Conservation (phyloP, 169 alveolate species). For the Plasmodium fragile region DNA sequence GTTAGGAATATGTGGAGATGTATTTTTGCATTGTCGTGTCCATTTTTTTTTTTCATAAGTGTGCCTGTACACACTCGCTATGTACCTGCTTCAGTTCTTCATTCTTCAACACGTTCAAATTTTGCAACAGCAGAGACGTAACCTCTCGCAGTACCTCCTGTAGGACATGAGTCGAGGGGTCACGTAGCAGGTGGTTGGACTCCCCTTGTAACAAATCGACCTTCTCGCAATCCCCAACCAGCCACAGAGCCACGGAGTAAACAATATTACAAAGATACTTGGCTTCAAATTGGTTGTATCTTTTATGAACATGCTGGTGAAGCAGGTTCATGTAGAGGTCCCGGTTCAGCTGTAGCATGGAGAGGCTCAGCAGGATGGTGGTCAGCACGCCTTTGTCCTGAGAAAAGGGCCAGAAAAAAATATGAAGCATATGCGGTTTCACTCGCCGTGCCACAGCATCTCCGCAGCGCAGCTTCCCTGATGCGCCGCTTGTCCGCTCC, state of each 20-base stretch:
- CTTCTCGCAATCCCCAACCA: neutral
- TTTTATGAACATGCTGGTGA: slow-evolving; percentile 28
- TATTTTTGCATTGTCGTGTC: neutral
- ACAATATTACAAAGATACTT: slow-evolving; percentile 65
- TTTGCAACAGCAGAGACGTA: slow-evolving; percentile 5
- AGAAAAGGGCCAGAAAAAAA: neutral
- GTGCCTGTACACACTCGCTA: neutral
- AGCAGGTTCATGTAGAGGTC: neutral
- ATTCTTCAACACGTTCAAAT: slow-evolving; percentile 39
- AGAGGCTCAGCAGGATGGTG: slow-evolving; percentile 48
- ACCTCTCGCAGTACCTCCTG: neutral
- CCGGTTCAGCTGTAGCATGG: slow-evolving; percentile 20
- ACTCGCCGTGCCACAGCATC: neutral
- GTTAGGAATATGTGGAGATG: neutral
- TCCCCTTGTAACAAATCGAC: slow-evolving; percentile 9
- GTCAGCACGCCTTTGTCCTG: slow-evolving; percentile 72
- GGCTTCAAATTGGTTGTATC: slow-evolving; percentile 48
- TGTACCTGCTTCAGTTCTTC: slow-evolving; percentile 71
- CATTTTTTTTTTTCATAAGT: neutral
- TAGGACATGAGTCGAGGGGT: slow-evolving; percentile 1
- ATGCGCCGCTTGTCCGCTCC: no score
- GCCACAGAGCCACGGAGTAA: slow-evolving; percentile 47
- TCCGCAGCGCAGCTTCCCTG: no score
- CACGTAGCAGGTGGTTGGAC: neutral
- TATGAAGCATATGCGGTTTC: neutral